Base-by-base conservation (phyloP, 2,329 filamentous ascomycete genomes). In the Trichoderma polysporum region DNA sequence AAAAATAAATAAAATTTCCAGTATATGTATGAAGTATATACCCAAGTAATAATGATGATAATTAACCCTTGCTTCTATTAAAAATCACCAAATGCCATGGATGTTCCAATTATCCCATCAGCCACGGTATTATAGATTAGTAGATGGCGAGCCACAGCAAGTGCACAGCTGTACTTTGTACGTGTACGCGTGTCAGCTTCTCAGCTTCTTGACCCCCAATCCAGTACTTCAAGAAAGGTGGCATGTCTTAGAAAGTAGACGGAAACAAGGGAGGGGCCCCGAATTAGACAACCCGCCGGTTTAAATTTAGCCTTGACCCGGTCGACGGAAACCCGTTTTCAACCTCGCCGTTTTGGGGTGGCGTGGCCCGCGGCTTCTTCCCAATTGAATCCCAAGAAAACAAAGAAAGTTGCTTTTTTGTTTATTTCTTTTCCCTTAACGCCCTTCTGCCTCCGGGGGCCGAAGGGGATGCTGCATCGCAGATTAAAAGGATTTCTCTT, bases 381-480 rank as follows among this genome's bases (percentile, higher is more conserved):
- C 37, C 27, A 59, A 27, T 45, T 59, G 56, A 45, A n/a, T 25
- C 19, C 22, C 15, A 15, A 22, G 29, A 19, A 49, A 22, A 49
- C 41, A 10, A 17, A n/a, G 31, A 37, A 7, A n/a, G 39, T 19
- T 41, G 17, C 13, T 39, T 6, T 41, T 31, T 27, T 49, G 29
- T 27, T 25, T 19, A 29, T 35, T n/a, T 56, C 33, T 35, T 37
- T 47, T 39, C 37, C 50, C 45, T 35, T 19, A 29, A 64, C 61
- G 61, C 61, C 61, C 61, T 64, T 64, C 35, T 31, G 60, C 60
- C 60, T 54, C 49, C 49, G 54, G 60, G 49, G 61, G 61, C 61
- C 29, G 61, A 64, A 45, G 61, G 61, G 61, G 50, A 64, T 33
- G 53, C 33, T 39, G 53, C 53, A 33, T 12, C 10, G 29, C 58